A percentile compares a stretch with the other conserved stretches of the same genome.
Evolutionary conservation across 2,329 filamentous ascomycete species (phyloP).

Genomic region (Phaeosphaeriaceae sp.): DNA sequence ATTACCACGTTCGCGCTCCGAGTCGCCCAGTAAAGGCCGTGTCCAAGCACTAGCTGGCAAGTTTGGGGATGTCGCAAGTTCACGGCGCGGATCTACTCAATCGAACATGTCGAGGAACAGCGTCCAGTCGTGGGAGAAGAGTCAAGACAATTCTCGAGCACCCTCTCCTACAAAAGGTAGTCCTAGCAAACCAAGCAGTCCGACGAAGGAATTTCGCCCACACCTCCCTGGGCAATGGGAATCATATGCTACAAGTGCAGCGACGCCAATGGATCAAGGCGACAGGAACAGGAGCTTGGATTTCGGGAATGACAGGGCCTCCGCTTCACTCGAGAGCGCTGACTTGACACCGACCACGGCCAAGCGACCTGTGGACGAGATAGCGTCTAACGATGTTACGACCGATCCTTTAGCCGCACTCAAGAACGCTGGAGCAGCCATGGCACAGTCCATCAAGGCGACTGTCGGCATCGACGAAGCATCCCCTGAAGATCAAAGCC

Average conservation of each 20-base stretch:
- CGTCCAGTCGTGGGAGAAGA: slow-evolving; percentile 50
- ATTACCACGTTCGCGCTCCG: slow-evolving; percentile 44
- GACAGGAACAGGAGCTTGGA: slow-evolving; percentile 39
- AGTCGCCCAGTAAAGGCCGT: slow-evolving; percentile 58
- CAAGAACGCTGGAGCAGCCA: slow-evolving; percentile 57
- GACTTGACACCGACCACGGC: slow-evolving; percentile 48
- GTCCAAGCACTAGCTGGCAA: slow-evolving; percentile 61
- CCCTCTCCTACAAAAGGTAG: slow-evolving; percentile 39
- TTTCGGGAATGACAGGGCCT: slow-evolving; percentile 8
- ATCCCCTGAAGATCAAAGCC: slow-evolving; percentile 20
- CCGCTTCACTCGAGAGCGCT: slow-evolving; percentile 32
- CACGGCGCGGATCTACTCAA: slow-evolving; percentile 56
- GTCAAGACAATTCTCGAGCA: slow-evolving; percentile 46
- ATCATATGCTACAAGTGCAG: slow-evolving; percentile 54
- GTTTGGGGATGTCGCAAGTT: slow-evolving; percentile 55
- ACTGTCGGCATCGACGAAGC: slow-evolving; percentile 43
- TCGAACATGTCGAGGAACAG: slow-evolving; percentile 53
- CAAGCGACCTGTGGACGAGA: slow-evolving; percentile 38
- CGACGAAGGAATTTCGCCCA: slow-evolving; percentile 55
- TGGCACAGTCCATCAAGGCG: slow-evolving; percentile 56
- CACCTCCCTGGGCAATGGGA: slow-evolving; percentile 63
- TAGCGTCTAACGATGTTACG: slow-evolving; percentile 22
- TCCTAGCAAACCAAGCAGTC: slow-evolving; percentile 46
- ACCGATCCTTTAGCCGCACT: slow-evolving; percentile 53
- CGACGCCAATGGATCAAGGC: slow-evolving; percentile 40